Conservation (phyloP, 345 rosid genomes). For the Citrus mangshanensis region DNA sequence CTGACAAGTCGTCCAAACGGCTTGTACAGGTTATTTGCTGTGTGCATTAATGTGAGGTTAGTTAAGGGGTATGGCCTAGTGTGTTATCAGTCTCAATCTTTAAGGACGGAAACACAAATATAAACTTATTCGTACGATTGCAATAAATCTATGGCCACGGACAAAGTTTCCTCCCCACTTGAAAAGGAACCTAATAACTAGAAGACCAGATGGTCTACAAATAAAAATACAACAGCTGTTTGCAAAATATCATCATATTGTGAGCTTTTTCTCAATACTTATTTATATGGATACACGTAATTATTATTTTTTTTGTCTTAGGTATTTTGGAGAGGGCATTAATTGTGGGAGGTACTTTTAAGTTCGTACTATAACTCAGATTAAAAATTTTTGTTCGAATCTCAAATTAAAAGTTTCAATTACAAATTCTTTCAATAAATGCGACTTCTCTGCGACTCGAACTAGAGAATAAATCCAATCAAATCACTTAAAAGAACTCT, state of each 20-base stretch:
- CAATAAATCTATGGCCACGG: neutral
- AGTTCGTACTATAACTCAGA: too few species aligned
- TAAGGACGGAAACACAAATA: neutral
- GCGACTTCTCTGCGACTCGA: too few species aligned
- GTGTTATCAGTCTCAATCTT: neutral
- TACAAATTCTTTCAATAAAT: too few species aligned
- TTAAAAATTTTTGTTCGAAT: too few species aligned
- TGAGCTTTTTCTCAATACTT: neutral
- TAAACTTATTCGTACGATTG: neutral
- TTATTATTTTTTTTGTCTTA: too few species aligned
- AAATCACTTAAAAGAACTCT: too few species aligned
- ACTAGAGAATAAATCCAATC: too few species aligned
- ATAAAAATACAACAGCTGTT: neutral
- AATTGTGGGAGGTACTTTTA: too few species aligned
- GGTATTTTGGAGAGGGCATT: too few species aligned
- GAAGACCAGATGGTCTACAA: neutral
- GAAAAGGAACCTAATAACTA: neutral
- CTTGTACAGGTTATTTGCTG: too few species aligned
- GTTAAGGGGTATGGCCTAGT: neutral
- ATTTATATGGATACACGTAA: neutral
- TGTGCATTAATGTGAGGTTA: neutral
- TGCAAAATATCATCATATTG: neutral
- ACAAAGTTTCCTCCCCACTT: neutral
- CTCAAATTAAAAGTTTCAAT: too few species aligned
- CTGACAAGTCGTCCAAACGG: too few species aligned